Evolutionary conservation across 106 monocot species (phyloP).

Genomic region (Narthecium ossifragum): DNA sequence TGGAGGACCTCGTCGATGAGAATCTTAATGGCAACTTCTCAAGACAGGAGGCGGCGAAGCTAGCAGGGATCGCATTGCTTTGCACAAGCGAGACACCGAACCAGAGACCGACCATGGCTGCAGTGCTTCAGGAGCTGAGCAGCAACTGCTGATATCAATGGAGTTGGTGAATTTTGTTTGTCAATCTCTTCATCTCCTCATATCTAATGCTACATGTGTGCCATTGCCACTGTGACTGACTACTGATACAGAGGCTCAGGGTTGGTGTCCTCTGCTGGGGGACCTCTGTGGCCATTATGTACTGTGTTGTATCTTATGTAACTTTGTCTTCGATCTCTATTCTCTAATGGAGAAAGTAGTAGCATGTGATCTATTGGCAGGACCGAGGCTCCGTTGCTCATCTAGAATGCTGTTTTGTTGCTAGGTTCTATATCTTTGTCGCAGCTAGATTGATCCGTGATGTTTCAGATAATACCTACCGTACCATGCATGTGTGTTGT

Average conservation of each 20-base stretch:
- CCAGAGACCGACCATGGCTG: conserved; percentile 54
- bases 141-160: conserved; percentile 7
- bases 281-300: background rate
- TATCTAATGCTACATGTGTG: background rate
- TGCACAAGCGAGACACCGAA: conserved; percentile 53
- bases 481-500: no score
- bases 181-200: background rate
- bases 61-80: conserved; percentile 34
- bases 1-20: conserved; percentile 50
- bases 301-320: background rate
- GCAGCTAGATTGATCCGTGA: no score
- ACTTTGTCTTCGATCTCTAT: no score
- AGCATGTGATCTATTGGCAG: no score
- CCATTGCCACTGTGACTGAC: background rate
- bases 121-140: conserved; percentile 39
- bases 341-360: no score
- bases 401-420: no score
- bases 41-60: conserved; percentile 47
- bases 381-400: no score
- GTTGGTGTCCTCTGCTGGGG: background rate
- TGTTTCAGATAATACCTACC: no score
- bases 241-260: background rate
- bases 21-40: conserved; percentile 43
- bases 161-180: no score
- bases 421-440: no score